A percentile compares a stretch with the other conserved stretches of the same genome.
Evolutionary conservation across 352 stramenopile species (phyloP).

Genomic region (Phytophthora boehmeriae): DNA sequence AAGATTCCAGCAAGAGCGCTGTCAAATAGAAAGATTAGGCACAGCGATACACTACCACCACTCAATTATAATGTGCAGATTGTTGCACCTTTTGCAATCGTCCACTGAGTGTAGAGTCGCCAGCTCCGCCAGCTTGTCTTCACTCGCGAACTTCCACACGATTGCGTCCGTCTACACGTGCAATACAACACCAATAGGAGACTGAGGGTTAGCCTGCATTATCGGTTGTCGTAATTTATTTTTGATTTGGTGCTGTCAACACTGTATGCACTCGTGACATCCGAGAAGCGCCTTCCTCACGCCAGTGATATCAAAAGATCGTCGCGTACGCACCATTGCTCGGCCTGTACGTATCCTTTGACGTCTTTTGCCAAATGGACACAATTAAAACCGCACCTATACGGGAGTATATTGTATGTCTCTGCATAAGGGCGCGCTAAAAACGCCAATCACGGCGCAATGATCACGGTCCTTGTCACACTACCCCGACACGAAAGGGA

Average conservation of each 20-base stretch:
- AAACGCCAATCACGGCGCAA: neutral
- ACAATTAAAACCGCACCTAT: no score
- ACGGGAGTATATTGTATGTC: no score
- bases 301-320: neutral
- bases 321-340: neutral
- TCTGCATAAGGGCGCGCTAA: neutral
- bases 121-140: slow-evolving; percentile 45
- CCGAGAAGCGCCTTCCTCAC: neutral
- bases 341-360: neutral
- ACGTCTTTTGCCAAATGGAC: no score
- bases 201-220: slow-evolving; percentile 5
- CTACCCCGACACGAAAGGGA: no score
- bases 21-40: slow-evolving; percentile 4
- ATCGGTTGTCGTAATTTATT: neutral
- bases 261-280: no score
- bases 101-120: slow-evolving; percentile 47
- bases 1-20: slow-evolving; percentile 63
- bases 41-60: neutral
- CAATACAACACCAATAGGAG: no score
- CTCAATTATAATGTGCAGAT: neutral
- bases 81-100: slow-evolving; percentile 59
- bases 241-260: no score
- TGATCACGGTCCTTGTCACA: no score
- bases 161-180: slow-evolving; percentile 52
- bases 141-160: slow-evolving; percentile 60